A percentile compares a stretch with the other conserved stretches of the same genome.
phyloP scores from a whole-genome alignment of 768 basidiomycete species.

The Kwoniella dendrophila region DNA sequence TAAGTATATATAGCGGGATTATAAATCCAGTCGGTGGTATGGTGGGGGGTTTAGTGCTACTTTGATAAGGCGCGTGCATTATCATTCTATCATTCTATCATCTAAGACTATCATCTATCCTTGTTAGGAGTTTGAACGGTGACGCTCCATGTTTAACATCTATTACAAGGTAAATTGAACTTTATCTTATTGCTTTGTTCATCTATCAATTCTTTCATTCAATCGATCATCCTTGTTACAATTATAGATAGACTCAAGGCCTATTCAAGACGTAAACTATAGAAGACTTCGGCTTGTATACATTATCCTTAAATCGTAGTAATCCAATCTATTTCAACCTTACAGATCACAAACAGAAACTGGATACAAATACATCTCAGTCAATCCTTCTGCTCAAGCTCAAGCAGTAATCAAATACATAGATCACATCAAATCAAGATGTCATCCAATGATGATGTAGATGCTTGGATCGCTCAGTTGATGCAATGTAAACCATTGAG shows the following conservation, averaged over 20 bases:
- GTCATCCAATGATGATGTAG: slow-evolving; percentile 68
- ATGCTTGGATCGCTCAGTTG: slow-evolving; percentile 95
- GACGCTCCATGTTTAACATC: neutral
- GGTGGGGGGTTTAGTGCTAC: neutral
- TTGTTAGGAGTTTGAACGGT: neutral
- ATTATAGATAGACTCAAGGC: too few relatives aligned
- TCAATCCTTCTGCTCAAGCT: neutral
- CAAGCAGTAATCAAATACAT: neutral
- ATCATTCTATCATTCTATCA: too few relatives aligned
- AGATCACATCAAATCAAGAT: slow-evolving; percentile 29
- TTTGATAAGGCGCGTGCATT: neutral
- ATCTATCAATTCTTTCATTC: too few relatives aligned
- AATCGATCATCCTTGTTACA: too few relatives aligned
- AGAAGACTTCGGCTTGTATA: too few relatives aligned
- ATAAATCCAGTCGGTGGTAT: neutral
- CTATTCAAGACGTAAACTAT: too few relatives aligned
- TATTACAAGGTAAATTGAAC: neutral
- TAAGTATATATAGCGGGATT: neutral
- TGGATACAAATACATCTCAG: neutral
- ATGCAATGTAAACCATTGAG: slow-evolving; percentile 95
- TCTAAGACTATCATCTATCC: too few relatives aligned
- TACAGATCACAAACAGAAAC: too few relatives aligned
- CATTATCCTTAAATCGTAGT: too few relatives aligned
- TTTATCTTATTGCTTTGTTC: too few relatives aligned
- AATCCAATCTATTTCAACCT: too few relatives aligned